Conservation (phyloP, 148 eudicot species). For the Fallopia convolvulus region DNA sequence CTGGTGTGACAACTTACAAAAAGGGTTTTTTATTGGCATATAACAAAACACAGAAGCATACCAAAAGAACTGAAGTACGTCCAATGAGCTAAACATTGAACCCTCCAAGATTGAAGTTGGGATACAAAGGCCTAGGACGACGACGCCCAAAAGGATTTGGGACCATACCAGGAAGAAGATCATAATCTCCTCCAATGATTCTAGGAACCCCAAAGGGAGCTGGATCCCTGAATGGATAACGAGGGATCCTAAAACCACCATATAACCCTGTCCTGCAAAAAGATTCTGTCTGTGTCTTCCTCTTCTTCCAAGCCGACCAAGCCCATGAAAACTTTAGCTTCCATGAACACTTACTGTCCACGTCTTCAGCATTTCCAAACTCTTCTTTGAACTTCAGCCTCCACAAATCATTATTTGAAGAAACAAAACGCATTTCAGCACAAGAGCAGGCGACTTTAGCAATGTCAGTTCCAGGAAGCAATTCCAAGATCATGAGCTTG, state of each 20-base stretch:
- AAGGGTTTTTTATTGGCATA: not conserved
- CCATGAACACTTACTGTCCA: slow-evolving; percentile 30
- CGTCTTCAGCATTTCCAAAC: slow-evolving; percentile 36
- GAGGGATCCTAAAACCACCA: slow-evolving; percentile 11
- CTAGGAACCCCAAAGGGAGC: slow-evolving; percentile 25
- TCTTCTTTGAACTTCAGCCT: slow-evolving; percentile 51
- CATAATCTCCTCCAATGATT: slow-evolving; percentile 56
- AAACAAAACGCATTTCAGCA: slow-evolving; percentile 51
- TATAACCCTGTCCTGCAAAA: slow-evolving; percentile 18
- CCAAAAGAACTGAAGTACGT: too few relatives aligned
- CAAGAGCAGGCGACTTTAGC: slow-evolving; percentile 53
- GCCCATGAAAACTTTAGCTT: slow-evolving; percentile 42
- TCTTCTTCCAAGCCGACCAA: slow-evolving; percentile 43
- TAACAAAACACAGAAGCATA: not conserved
- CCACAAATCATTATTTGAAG: slow-evolving; percentile 65
- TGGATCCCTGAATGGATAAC: slow-evolving; percentile 9
- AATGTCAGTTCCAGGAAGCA: slow-evolving; percentile 50
- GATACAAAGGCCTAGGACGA: slow-evolving; percentile 19
- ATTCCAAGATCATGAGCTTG: slow-evolving; percentile 65
- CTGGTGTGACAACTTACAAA: not conserved
- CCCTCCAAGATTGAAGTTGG: slow-evolving; percentile 34
- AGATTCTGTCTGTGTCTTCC: slow-evolving; percentile 16
- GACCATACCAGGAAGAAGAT: slow-evolving; percentile 21
- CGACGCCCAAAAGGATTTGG: slow-evolving; percentile 21
- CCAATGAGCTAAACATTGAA: slow-evolving; percentile 14